A percentile compares a stretch with the other conserved stretches of the same genome.
These are phyloP conservation scores for Kalaharituber pfeilii DNA, from an alignment of 2,329 filamentous ascomycete species.

Conservation along the genomic window DNA sequence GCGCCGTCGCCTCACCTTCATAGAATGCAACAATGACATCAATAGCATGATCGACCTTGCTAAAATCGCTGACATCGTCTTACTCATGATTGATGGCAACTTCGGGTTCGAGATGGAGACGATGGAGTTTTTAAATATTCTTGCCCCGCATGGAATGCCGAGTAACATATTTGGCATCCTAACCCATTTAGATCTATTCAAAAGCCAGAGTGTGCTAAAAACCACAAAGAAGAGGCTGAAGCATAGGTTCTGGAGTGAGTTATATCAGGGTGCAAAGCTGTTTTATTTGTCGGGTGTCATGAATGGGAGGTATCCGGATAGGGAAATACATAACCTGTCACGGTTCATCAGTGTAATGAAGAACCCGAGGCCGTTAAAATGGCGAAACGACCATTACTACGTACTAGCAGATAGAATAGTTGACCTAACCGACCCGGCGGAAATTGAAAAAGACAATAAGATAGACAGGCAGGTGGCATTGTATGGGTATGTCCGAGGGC, in stretches of 20 bases:
- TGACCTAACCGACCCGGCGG: conserved; percentile 83
- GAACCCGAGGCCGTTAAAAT: conserved; percentile 86
- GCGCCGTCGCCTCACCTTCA: conserved; percentile 79
- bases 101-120: conserved; percentile 99
- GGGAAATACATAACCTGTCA: conserved; percentile 88
- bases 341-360: conserved; percentile 98
- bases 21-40: conserved; percentile 94
- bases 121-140: conserved; percentile 94
- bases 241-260: conserved; percentile 86
- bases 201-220: conserved; percentile 78
- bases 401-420: conserved; percentile 83
- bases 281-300: conserved; percentile 95
- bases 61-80: conserved; percentile 91
- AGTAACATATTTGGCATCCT: conserved; percentile 96
- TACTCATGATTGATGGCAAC: conserved; percentile 97
- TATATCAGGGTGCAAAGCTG: conserved; percentile 91
- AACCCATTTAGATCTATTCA: conserved; percentile 88
- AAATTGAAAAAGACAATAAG: conserved; percentile 71
- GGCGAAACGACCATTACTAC: conserved; percentile 93
- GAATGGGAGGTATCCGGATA: conserved; percentile 89
- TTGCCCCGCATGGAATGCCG: conserved; percentile 91
- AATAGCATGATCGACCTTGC: conserved; percentile 94
- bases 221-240: conserved; percentile 93
- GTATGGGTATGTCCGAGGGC: conserved; percentile 85
- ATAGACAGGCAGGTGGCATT: conserved; percentile 82